Base-by-base conservation (phyloP, 306 rosid genomes). In the Begonia peltatifolia region DNA sequence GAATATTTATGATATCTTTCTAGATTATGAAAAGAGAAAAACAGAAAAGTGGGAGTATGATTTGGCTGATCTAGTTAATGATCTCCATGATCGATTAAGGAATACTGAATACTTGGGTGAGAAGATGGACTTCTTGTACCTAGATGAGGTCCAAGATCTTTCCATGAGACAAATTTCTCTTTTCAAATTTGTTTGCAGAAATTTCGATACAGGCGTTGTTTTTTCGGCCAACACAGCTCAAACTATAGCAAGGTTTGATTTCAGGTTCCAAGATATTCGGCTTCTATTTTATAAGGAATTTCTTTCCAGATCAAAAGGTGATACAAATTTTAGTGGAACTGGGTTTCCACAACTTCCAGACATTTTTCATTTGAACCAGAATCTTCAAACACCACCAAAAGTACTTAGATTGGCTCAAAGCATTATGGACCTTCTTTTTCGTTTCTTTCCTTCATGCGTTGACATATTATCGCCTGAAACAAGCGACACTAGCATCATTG, bases 101-200 rank as follows among this genome's bases (percentile, higher is more conserved):
- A 46, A 13, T 6, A 10, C 11, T 50, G 59, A 50, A 47, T 80
- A 84, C 36, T 35, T 50, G 14, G 88, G 83, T 49, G 81, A 72
- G 52, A 61, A 15, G 54, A 73, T 84, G 66, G 64, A 80, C 6
- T 77, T 61, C 67, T 74, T 84, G 10, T 84, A 84, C 42, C 69
- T 84, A 56, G 94, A 80, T 56, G 94, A 84, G 63, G 85, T 78
- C 35, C 88, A 80, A 14, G 88, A 76, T 62, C 64, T 84, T 11
- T 72, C 83, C 23, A 75, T 80, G 81, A 71, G 70, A 55, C 85
- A 84, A 60, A 75, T 80, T 59, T 65, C 81, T 41, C 74, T 84
- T 20, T 72, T 66, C 52, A 72, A 66, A 41, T 23, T 52, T 43
- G 17, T 72, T 3, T 62, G 77, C 58, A 17, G 50, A 47, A 72